Evolutionary conservation across 176 grass and related monocot species (phyloP).

Genomic region (Melocanna baccifera): DNA sequence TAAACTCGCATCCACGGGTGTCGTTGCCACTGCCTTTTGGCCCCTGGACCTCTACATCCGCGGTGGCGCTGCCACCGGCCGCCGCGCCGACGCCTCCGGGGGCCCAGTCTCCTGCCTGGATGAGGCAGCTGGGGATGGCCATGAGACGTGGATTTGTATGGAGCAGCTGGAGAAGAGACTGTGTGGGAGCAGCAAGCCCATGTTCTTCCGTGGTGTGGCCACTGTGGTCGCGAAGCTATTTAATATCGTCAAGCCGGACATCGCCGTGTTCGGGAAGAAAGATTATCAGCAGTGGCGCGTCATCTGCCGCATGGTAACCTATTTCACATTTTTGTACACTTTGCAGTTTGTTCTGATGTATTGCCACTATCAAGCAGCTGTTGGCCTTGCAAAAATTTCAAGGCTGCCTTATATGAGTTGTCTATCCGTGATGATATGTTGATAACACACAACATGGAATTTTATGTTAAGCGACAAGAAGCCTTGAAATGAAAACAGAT

Average conservation of each 20-base stretch:
- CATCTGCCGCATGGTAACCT: slow-evolving; percentile 70
- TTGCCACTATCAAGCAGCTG: not conserved
- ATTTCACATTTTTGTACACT: not conserved
- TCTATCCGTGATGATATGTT: no score
- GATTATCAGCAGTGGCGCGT: slow-evolving; percentile 95
- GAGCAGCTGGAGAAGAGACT: slow-evolving; percentile 68
- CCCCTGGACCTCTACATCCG: slow-evolving; percentile 64
- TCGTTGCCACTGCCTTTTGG: slow-evolving; percentile 56
- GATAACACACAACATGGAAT: not conserved
- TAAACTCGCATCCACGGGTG: slow-evolving; percentile 56
- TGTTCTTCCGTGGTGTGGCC: slow-evolving; percentile 79
- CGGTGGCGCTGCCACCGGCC: not conserved
- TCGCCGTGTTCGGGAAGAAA: slow-evolving; percentile 89
- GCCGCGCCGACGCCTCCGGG: not conserved
- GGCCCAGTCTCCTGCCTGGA: slow-evolving; percentile 54
- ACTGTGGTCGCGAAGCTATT: slow-evolving; percentile 78
- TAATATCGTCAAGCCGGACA: slow-evolving; percentile 71
- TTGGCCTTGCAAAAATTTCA: no score
- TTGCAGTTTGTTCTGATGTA: not conserved
- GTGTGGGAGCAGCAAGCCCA: slow-evolving; percentile 70
- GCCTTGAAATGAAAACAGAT: not conserved
- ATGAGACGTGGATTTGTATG: slow-evolving; percentile 80
- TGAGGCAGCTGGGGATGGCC: slow-evolving; percentile 32
- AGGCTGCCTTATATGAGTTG: no score
- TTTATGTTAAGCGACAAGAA: not conserved